Base-by-base conservation (phyloP, 345 rosid species). In the Eucalyptus polybractea region DNA sequence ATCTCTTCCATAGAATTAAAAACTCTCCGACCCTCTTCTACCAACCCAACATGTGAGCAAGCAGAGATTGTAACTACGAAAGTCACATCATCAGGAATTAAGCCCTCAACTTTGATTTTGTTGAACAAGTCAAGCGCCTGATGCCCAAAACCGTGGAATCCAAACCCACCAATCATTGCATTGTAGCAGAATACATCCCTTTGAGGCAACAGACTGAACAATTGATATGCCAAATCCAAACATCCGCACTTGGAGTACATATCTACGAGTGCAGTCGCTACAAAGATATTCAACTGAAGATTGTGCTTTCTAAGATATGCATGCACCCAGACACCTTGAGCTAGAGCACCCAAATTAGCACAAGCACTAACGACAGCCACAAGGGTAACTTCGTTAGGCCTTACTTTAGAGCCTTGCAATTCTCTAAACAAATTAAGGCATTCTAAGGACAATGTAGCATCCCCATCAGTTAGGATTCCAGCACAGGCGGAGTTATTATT, bases 1-100 rank as follows among this genome's bases (percentile, higher is more conserved):
- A 56, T 89, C 50, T 90, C 87, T 87, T 89, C 90, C 58, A 95
- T 95, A n/a, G 97, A 95, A 44, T 91, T 88, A 45, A 95, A 95
- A 50, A 94, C 91, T 86, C 87, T 25, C 15, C 91, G 88, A 47
- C 97, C 96, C 22, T 93, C 92, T 8, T 93, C 92, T 0, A 96
- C 93, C 86, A 94, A 53, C 80, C 97, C 96, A n/a, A 92, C 93
- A 88, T 94, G 95, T 5, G 98, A 95, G 90, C 96, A 96, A 12
- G 95, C 96, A 33, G 90, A 92, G 87, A 94, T 92, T 9, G 93
- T 88, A 87, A 94, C 96, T 9, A 94, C 67, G 29, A 96, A 95
- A 7, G 96, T 95, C 27, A 90, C 93, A 2, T 93, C 91, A 87
- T 96, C 96, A 14, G 96, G 96, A 40, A 86, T n/a, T 33, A 94